Evolutionary conservation across 306 rosid genomes (phyloP).

Genomic region (Castanospermum australe): DNA sequence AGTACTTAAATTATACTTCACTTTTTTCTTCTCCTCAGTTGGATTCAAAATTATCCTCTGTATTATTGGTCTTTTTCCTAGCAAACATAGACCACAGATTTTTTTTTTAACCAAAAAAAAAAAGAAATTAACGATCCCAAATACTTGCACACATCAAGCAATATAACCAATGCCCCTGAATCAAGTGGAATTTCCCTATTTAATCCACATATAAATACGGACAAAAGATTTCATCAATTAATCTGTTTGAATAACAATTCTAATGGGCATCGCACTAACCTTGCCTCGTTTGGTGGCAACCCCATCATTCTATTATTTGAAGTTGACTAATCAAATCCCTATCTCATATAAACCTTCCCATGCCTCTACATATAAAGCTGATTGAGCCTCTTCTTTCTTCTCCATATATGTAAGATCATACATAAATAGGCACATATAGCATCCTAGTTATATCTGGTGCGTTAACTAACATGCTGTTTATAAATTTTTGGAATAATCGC

Average conservation of each 20-base stretch:
- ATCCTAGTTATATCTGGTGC: constrained; percentile 5
- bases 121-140: neutral
- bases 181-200: constrained; percentile 21
- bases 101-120: neutral
- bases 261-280: constrained; percentile 43
- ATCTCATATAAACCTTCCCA: neutral
- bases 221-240: constrained; percentile 13
- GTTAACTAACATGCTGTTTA: neutral
- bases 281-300: constrained; percentile 43
- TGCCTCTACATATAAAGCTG: constrained; percentile 36
- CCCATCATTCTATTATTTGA: constrained; percentile 36
- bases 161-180: neutral
- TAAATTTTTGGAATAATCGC: neutral
- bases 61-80: neutral
- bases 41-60: neutral
- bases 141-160: neutral
- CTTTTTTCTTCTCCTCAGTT: neutral
- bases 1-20: too few species aligned
- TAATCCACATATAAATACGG: constrained; percentile 18
- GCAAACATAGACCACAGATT: neutral
- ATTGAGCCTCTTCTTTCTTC: constrained; percentile 19
- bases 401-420: neutral
- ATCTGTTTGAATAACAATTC: neutral
- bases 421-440: neutral
- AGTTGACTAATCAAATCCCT: neutral